Evolutionary conservation across 2,329 filamentous ascomycete genomes (phyloP), one percentile per base, ranked within the genome.

Genomic region (Aspergillus quadricinctus): DNA sequence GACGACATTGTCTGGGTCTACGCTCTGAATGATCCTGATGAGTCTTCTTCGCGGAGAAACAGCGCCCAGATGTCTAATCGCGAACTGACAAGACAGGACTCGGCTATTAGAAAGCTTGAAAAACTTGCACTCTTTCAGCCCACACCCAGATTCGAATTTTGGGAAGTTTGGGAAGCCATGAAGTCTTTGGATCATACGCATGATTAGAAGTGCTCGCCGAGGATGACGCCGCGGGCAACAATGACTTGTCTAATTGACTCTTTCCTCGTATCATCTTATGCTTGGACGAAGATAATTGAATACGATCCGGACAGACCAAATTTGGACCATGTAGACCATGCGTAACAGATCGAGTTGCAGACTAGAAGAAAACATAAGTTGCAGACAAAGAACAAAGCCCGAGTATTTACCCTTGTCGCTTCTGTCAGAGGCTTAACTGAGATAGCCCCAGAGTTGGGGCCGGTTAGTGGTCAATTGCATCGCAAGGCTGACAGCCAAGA

Each of bases 1-100:
- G 53, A 55, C 7, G 49, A 48, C 7, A 3, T 50, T 25, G 45
- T 53, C 4, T 56, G 55, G 55, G 40, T 53, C 7, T 57, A 55
- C 35, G 48, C n/a, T n/a, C 40, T 48, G 40, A 50, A 48, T 31
- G 28, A 50, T 17, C 37, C 37, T 3, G 51, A 48, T 7, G 49
- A 40, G 9, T n/a, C 17, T 9, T 48, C 51, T 11, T 37, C 27
- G 21, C 21, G 21, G 14, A 7, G 19, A 17, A 31, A 27, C 14
- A 48, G 54, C 54, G 43, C 48, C 2, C 17, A 10, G 10, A 37
- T 29, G 10, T 31, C 40, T 10, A 48, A 31, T 10, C 49, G 21
- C 3, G 21, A 19, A 3, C 43, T 19, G 21, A 19, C 35, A 23
- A 25, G 28, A 31, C 17, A 48, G 14, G 45, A 50, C 19, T 23